Conservation (phyloP, 2,329 filamentous ascomycete species). For the Aureobasidium sp. region DNA sequence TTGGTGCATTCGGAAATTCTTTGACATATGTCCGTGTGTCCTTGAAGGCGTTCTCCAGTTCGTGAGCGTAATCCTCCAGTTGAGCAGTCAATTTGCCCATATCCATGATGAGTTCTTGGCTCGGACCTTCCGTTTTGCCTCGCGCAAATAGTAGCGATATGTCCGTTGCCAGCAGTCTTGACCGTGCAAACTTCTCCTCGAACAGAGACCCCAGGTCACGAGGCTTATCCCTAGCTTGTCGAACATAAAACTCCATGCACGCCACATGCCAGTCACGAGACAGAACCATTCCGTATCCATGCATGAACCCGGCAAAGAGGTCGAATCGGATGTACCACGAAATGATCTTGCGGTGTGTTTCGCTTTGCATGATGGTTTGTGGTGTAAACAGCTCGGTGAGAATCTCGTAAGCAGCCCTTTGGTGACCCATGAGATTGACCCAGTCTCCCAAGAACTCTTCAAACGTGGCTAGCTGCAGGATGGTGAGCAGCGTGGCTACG, state of each 20-base stretch:
- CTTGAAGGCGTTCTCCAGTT: conserved; percentile 53
- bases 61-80: conserved; percentile 39
- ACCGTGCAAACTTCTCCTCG: conserved; percentile 50
- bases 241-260: conserved; percentile 53
- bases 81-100: conserved; percentile 41
- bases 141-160: conserved; percentile 70
- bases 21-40: conserved; percentile 55
- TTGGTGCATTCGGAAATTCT: conserved; percentile 49
- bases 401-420: conserved; percentile 79
- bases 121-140: conserved; percentile 48
- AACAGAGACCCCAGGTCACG: conserved; percentile 57
- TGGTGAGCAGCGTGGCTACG: conserved; percentile 70
- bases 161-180: conserved; percentile 68
- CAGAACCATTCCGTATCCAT: conserved; percentile 65
- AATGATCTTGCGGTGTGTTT: conserved; percentile 63
- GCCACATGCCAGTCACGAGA: conserved; percentile 69
- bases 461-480: conserved; percentile 84
- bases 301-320: conserved; percentile 72
- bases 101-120: conserved; percentile 43
- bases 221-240: conserved; percentile 51
- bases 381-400: conserved; percentile 70
- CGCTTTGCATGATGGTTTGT: conserved; percentile 60
- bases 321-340: conserved; percentile 92
- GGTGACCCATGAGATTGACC: conserved; percentile 87
- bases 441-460: conserved; percentile 97